Evolutionary conservation across 108 stramenopile genomes (phyloP), one percentile per base, ranked within the genome.

Genomic region (Asterionellopsis glacialis): DNA sequence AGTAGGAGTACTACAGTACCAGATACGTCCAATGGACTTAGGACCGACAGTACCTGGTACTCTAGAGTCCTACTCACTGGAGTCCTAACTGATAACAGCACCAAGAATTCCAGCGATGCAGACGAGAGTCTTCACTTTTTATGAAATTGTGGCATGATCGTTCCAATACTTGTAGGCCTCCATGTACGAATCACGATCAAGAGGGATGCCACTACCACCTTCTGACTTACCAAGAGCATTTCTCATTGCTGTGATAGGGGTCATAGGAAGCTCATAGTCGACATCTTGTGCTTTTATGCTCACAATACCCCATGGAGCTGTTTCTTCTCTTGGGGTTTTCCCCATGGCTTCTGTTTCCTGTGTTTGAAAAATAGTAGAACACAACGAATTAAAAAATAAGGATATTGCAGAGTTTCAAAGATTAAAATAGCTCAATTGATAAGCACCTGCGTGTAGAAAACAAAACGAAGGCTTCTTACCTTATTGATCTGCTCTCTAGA

Each of bases 221-320:
- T 98, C 69, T 4, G 95, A 95, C 57, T 87, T 82, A 9, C 98
- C 97, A 58, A 99, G 64, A 15, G 97, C 93, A 77, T 99, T 99
- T 28, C 98, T 65, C 97, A 99, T 96, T 43, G 94, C 91, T 5
- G 98, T 99, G 64, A 98, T 98, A 1, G 97, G 92, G 24, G 90
- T 95, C 96, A 97, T 97, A 44, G 98, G 98, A 9, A 98, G 75
- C 69, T 99, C 98, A 44, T 69, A 58, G 64, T 88, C 86, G 7
- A 90, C 83, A 52, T 93, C 85, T 67, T 99, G 98, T 39, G 96
- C 91, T 70, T 99, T 99, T 59, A 99, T 94, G 49, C 87, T 89
- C 19, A 99, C 94, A 57, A 99, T 97, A 1, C 96, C 96, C 98
- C 98, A 99, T 0, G 97, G 97, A 4, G 84, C 82, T 11, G 69